Percentiles rank a stretch among this genome's conserved stretches.
These are phyloP conservation scores for Aphanoascus verrucosus DNA, from an alignment of 2,329 filamentous ascomycete genomes.

Conservation along the genomic window DNA sequence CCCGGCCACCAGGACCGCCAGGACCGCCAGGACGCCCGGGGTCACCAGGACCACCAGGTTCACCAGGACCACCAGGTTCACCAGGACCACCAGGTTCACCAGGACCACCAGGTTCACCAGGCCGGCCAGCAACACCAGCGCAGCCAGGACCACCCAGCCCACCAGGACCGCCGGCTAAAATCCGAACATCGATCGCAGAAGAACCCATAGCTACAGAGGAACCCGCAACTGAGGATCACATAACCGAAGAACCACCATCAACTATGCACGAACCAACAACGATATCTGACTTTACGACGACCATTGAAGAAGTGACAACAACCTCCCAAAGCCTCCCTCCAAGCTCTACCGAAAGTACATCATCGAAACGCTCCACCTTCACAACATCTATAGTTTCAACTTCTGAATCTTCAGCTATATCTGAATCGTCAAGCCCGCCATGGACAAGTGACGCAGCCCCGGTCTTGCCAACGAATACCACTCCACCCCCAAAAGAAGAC, in stretches of 20 bases:
- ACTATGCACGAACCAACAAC: not conserved
- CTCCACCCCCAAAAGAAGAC: constrained; percentile 1
- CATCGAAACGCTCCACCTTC: not conserved
- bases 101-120: not conserved
- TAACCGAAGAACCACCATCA: not conserved
- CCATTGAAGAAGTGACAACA: not conserved
- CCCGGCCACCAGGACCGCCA: not conserved
- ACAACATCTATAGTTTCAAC: not conserved
- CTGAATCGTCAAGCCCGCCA: not conserved
- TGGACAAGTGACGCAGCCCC: not conserved
- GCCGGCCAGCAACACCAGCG: not conserved
- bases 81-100: not conserved
- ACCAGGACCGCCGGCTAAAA: not conserved
- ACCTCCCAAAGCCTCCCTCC: not conserved
- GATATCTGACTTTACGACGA: not conserved
- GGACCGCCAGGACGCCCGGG: not conserved
- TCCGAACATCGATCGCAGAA: too few species aligned
- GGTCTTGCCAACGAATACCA: constrained; percentile 1
- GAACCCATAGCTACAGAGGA: too few species aligned
- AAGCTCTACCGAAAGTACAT: too few species aligned
- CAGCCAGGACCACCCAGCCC: not conserved
- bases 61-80: not conserved
- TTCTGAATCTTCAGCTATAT: not conserved
- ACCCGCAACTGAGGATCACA: not conserved
- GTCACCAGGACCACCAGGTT: not conserved